Evolutionary conservation across 345 rosid genomes (phyloP), one percentile per base, ranked within the genome.

Genomic region (Anacardium occidentale): DNA sequence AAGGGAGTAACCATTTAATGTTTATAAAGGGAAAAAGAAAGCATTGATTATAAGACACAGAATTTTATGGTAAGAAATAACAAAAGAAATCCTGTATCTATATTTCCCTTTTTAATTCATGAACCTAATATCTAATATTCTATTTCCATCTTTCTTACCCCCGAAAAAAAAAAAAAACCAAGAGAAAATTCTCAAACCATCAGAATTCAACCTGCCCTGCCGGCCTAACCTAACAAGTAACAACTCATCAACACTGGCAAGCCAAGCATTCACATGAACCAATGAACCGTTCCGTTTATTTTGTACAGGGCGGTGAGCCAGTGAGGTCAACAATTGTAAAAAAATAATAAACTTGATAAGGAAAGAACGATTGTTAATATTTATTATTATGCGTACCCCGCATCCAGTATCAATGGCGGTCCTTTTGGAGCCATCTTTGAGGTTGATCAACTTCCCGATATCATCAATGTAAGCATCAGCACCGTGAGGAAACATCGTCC

Each of bases 361-460:
- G 20, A 50, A 47, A 29, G 0, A 48, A 37, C 40, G n/a, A 18
- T 10, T 20, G 3, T 29, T 29, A 29, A 1, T 29, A 29, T 29
- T 29, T 29, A 29, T 29, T 29, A 20, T 21, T 56, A 17, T 13
- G 81, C 97, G 62, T 91, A 94, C 98, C 90, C 98, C 98, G 59
- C 98, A 94, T 4, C 98, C 98, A 64, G 98, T 94, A 72, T 94
- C 98, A 29, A 94, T 84, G 84, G 96, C 98, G 4, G 99, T 94
- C 50, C 99, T 79, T 1, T 90, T 86, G 0, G 92, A 88, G 17
- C 99, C 99, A n/a, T 87, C 94, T 37, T 71, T 71, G 70, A 94
- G 97, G 75, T 92, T 79, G 58, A 94, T 90, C 85, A 90, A 68
- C 77, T 83, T 84, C 21, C 89, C 98, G 26, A 94, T 88, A 60